phyloP scores from a whole-genome alignment of 169 alveolate species.

The Eimeria sp. region DNA sequence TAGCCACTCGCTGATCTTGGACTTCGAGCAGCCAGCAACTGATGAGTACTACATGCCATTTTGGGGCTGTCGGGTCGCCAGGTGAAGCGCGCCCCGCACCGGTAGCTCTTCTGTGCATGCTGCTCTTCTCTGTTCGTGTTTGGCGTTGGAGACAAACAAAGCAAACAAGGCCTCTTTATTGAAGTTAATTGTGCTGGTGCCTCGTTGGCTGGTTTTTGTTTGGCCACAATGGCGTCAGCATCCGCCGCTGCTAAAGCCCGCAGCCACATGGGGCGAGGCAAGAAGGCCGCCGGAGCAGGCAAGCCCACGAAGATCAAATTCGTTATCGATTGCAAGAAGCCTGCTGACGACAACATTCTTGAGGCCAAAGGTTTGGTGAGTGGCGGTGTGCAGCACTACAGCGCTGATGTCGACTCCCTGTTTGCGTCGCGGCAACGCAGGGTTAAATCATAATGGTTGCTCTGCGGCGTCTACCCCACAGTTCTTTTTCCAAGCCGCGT shows the following conservation, averaged over 20 bases:
- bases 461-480: not conserved
- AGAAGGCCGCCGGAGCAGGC: conserved; percentile 71
- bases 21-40: not conserved
- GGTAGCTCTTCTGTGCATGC: conserved; percentile 24
- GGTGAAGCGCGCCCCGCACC: conserved; percentile 29
- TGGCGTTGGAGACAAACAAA: not conserved
- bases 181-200: conserved; percentile 43
- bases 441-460: not conserved
- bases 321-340: conserved; percentile 87
- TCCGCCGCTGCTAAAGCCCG: conserved; percentile 70
- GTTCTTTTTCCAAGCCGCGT: not conserved
- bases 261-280: conserved; percentile 77
- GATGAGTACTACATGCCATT: not conserved
- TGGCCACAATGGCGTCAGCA: conserved; percentile 76
- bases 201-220: conserved; percentile 24
- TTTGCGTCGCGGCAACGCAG: not conserved
- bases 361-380: conserved; percentile 85
- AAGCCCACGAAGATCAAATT: conserved; percentile 77
- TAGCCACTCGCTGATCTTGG: not conserved
- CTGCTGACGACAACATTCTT: conserved; percentile 86
- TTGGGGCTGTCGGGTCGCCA: conserved; percentile 12
- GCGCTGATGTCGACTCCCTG: too few relatives aligned
- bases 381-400: not conserved
- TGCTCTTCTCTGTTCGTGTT: not conserved
- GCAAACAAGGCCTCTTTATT: not conserved